phyloP scores from a whole-genome alignment of 2,329 filamentous ascomycete genomes.

The Diaporthe helianthi region DNA sequence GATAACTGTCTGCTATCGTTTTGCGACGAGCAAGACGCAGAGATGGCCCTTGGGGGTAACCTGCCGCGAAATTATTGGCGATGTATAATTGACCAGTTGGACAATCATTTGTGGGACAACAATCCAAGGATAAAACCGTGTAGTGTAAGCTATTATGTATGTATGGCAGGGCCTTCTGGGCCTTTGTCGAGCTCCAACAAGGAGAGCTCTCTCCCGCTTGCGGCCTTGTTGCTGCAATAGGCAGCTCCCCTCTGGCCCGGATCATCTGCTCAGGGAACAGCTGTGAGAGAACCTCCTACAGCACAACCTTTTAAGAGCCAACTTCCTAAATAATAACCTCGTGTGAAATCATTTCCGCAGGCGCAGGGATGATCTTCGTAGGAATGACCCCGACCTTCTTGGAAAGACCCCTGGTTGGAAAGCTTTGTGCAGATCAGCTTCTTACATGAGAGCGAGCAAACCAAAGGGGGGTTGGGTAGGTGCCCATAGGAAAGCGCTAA shows the following conservation, averaged over 20 bases:
- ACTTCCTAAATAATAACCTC: background rate
- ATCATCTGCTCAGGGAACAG: too few relatives aligned
- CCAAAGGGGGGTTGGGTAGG: too few relatives aligned
- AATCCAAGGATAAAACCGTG: background rate
- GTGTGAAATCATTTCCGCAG: background rate
- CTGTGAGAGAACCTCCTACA: too few relatives aligned
- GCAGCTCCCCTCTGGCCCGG: too few relatives aligned
- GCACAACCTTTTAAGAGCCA: too few relatives aligned
- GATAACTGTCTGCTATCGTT: background rate
- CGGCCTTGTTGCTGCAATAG: background rate
- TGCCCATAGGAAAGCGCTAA: background rate
- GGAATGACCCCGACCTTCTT: background rate
- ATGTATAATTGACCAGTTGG: background rate
- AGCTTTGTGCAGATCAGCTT: background rate
- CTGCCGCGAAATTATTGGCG: background rate
- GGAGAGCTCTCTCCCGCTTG: background rate
- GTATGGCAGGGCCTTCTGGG: too few relatives aligned
- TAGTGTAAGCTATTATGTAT: background rate
- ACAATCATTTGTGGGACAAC: background rate
- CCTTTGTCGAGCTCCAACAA: background rate
- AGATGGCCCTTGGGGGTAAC: background rate
- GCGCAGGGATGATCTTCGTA: background rate
- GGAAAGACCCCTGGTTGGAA: background rate
- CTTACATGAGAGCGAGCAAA: background rate
- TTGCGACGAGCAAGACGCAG: constrained; percentile 6